Conservation (phyloP, 345 rosid species). For the Rhizophora mangle region DNA sequence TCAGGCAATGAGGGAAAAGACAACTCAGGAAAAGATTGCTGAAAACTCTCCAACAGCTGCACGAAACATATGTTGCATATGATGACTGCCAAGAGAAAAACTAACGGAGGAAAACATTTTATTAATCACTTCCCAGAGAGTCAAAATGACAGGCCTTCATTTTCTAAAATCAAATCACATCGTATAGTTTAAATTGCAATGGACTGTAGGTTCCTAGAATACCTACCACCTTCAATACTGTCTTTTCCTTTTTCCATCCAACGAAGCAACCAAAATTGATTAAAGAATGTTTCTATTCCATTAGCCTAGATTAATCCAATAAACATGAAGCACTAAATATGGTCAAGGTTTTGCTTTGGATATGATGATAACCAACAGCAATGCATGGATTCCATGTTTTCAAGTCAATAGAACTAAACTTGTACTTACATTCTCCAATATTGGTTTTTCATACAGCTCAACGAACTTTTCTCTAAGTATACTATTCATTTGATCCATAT, state of each 20-base stretch:
- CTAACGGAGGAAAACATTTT: background rate
- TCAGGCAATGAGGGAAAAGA: constrained; percentile 78
- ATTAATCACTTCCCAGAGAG: too few species aligned
- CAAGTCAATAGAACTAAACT: background rate
- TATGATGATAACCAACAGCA: background rate
- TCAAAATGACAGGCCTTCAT: too few species aligned
- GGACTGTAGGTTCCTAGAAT: too few species aligned
- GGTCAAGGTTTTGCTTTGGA: too few species aligned
- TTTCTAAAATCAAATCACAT: too few species aligned
- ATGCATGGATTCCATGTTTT: background rate
- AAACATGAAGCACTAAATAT: too few species aligned
- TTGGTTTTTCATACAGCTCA: constrained; percentile 78
- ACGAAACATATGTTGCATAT: background rate
- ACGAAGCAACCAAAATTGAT: too few species aligned
- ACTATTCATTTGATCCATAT: constrained; percentile 76
- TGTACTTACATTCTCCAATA: constrained; percentile 82
- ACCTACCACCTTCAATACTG: too few species aligned
- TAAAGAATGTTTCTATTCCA: too few species aligned
- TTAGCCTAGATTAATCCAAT: too few species aligned
- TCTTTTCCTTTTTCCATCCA: too few species aligned
- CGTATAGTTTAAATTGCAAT: too few species aligned
- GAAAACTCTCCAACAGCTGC: constrained; percentile 88
- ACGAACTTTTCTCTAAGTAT: constrained; percentile 89
- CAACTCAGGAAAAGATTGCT: constrained; percentile 65
- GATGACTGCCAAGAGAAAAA: background rate